phyloP scores from a whole-genome alignment of 345 rosid genomes.

The Citrus australasica region DNA sequence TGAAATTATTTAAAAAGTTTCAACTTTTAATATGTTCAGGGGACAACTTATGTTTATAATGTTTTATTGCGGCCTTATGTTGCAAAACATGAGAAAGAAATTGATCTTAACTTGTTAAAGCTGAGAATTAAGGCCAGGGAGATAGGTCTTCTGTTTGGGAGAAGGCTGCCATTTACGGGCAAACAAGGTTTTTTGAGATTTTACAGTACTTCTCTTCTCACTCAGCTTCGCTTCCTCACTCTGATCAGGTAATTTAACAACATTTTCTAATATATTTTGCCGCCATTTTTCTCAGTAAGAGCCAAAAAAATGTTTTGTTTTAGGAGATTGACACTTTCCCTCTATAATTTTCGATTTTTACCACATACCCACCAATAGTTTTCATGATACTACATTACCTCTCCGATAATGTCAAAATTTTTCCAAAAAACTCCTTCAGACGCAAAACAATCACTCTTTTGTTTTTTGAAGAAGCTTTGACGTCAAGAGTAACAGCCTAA shows the following conservation, averaged over 20 bases:
- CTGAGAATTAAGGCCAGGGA: constrained; percentile 51
- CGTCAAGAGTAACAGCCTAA: too few species aligned
- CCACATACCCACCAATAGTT: too few species aligned
- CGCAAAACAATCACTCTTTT: too few species aligned
- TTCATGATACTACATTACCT: too few species aligned
- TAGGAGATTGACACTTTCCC: too few species aligned
- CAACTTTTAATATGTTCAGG: constrained; percentile 31
- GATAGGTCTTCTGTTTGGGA: constrained; percentile 49
- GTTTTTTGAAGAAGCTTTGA: too few species aligned
- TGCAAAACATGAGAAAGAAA: constrained; percentile 58
- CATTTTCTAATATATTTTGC: too few species aligned
- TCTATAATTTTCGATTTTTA: too few species aligned
- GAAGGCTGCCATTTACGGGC: constrained; percentile 56
- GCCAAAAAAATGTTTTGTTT: too few species aligned
- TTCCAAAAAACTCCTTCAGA: too few species aligned
- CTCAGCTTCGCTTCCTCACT: constrained; percentile 35
- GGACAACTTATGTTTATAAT: constrained; percentile 56
- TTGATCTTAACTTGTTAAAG: constrained; percentile 58
- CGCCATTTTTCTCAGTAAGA: too few species aligned
- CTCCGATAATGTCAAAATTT: too few species aligned
- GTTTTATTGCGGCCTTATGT: constrained; percentile 50
- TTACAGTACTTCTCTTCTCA: constrained; percentile 53
- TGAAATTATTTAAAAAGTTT: neutral
- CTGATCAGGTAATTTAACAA: constrained; percentile 38
- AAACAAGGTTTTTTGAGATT: constrained; percentile 47